These are phyloP conservation scores for Suhomyces bokatorum DNA, from an alignment of 1,139 yeast species.

Conservation along the genomic window DNA sequence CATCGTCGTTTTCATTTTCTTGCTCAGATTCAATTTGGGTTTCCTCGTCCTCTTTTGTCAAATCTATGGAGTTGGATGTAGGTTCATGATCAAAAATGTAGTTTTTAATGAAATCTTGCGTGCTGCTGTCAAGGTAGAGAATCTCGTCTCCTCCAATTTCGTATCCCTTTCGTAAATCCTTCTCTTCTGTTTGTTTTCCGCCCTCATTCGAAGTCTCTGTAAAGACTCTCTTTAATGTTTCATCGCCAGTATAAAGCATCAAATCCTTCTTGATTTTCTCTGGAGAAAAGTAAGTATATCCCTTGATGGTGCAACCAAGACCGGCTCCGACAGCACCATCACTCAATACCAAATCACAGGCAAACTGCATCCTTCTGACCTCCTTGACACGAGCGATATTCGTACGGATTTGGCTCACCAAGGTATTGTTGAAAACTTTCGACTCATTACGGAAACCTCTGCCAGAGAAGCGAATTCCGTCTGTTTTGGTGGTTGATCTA, in stretches of 20 bases:
- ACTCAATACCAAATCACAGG: slow-evolving; percentile 52
- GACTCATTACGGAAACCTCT: slow-evolving; percentile 14
- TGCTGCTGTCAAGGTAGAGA: slow-evolving; percentile 29
- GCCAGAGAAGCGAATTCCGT: slow-evolving; percentile 6
- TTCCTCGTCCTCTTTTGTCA: background rate
- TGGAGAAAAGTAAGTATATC: slow-evolving; percentile 62
- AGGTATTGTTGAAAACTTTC: slow-evolving; percentile 30
- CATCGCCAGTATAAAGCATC: slow-evolving; percentile 52
- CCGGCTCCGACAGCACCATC: slow-evolving; percentile 44
- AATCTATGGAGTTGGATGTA: background rate
- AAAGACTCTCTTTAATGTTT: slow-evolving; percentile 53
- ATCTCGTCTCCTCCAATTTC: slow-evolving; percentile 29
- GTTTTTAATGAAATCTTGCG: slow-evolving; percentile 31
- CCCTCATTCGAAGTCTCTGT: slow-evolving; percentile 38
- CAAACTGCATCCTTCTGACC: slow-evolving; percentile 61
- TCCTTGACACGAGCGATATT: slow-evolving; percentile 59
- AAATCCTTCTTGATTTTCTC: slow-evolving; percentile 46
- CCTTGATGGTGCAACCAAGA: slow-evolving; percentile 66
- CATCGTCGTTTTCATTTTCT: slow-evolving; percentile 14
- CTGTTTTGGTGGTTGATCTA: slow-evolving; percentile 10
- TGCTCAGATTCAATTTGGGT: slow-evolving; percentile 1
- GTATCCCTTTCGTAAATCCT: slow-evolving; percentile 28
- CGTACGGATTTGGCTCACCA: slow-evolving; percentile 47
- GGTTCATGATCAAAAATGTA: slow-evolving; percentile 40
- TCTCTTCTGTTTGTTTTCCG: slow-evolving; percentile 17